A percentile compares a stretch with the other conserved stretches of the same genome.
These are phyloP conservation scores for Diophrys appendiculata DNA, from an alignment of 73 alveolate species.

Conservation along the genomic window DNA sequence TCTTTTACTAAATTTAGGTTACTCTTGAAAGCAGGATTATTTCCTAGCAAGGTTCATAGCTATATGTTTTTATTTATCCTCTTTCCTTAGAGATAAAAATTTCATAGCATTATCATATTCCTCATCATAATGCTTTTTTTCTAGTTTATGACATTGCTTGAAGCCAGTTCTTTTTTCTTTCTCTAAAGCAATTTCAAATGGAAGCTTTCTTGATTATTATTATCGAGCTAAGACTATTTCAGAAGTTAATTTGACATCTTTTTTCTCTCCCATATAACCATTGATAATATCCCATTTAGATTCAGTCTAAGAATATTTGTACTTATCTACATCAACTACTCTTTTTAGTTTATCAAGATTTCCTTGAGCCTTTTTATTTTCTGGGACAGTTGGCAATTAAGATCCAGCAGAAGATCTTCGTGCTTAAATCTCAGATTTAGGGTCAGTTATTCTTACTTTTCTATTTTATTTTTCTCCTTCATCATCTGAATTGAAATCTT, in stretches of 20 bases:
- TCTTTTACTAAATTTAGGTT: too few species aligned
- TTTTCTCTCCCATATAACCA: constrained; percentile 47
- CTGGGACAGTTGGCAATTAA: too few species aligned
- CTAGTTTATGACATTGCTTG: constrained; percentile 25
- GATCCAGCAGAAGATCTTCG: too few species aligned
- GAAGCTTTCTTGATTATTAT: constrained; percentile 9
- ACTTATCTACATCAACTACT: constrained; percentile 27
- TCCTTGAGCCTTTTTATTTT: not conserved
- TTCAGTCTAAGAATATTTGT: constrained; percentile 11
- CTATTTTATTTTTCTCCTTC: too few species aligned
- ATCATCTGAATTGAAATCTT: too few species aligned
- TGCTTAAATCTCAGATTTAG: too few species aligned
- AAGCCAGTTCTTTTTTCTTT: constrained; percentile 18
- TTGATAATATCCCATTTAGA: constrained; percentile 38
- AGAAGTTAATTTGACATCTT: constrained; percentile 8
- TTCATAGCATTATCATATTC: constrained; percentile 36
- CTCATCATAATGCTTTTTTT: constrained; percentile 9
- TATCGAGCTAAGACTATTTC: constrained; percentile 24
- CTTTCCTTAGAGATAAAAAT: constrained; percentile 17
- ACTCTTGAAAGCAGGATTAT: too few species aligned
- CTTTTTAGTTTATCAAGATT: constrained; percentile 20
- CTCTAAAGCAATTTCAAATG: constrained; percentile 30
- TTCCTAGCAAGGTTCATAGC: too few species aligned
- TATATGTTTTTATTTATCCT: too few species aligned
- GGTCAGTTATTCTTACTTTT: too few species aligned